Evolutionary conservation across 768 basidiomycete species (phyloP), one percentile per base, ranked within the genome.

Genomic region (Lactarius quietus): DNA sequence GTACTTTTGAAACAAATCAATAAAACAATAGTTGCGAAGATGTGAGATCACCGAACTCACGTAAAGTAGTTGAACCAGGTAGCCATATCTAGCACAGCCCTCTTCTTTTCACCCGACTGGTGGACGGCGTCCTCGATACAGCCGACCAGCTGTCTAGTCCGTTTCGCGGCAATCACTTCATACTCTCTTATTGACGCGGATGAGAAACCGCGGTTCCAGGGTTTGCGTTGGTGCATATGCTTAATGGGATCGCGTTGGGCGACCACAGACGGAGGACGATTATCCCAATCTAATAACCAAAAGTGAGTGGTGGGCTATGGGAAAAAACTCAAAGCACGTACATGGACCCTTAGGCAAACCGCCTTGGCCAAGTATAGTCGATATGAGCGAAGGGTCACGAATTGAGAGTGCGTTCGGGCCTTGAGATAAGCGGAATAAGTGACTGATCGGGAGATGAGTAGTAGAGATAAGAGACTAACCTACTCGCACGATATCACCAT

Each of bases 151-250:
- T 84, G 80, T 2, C 68, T 63, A 3, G 75, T 77, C 17, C 82
- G 70, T 23, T 70, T 70, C 1, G 73, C 72, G 26, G 84, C 70
- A 3, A 80, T 70, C 1, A 70, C 67, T 64, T 82, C 78, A 61
- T 84, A 84, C 18, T 78, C 80, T 68, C 80, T 81, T 41, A 86
- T 67, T 2, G 83, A 78, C 3, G 72, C 65, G 15, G 78, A 77
- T 55, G 73, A 82, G 72, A 85, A 78, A 0, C 78, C 83, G 28
- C 82, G 75, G n/a, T 79, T 79, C 84, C 83, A 85, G 2, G 81
- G 75, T 28, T 77, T 76, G 10, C 83, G 78, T 12, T 82, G 76
- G 9, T 77, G 74, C 2, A 76, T 73, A 64, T 86, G 84, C 41
- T 83, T 79, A 1, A 73, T 72, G 62, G 77, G 77, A 67, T 81